Evolutionary conservation across 2,329 filamentous ascomycete species (phyloP).

Genomic region (Colletotrichum tamarilloi): DNA sequence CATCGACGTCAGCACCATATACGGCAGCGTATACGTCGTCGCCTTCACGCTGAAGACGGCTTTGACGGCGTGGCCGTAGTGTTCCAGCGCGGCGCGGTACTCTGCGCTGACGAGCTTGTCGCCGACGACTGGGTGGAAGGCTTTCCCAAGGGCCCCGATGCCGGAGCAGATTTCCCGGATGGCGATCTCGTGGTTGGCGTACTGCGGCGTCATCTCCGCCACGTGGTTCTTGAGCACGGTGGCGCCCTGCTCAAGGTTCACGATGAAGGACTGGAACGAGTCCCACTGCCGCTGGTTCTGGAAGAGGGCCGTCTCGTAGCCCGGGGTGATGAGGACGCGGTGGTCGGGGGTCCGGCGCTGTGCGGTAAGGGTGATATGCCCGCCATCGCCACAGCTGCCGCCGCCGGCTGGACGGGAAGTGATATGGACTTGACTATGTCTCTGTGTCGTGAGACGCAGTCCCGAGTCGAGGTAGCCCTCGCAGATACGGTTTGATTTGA

Average conservation of each 20-base stretch:
- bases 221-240: constrained; percentile 1
- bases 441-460: neutral
- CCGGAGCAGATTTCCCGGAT: constrained; percentile 24
- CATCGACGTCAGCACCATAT: constrained; percentile 19
- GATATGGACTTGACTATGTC: neutral
- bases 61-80: constrained; percentile 15
- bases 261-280: constrained; percentile 18
- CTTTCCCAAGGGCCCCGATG: constrained; percentile 5
- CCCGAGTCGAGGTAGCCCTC: constrained; percentile 12
- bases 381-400: neutral
- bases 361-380: neutral
- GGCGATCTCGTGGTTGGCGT: neutral
- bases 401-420: neutral
- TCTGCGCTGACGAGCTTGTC: neutral
- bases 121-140: neutral
- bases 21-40: neutral
- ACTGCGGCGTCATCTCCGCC: constrained; percentile 5
- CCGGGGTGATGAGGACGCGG: constrained; percentile 1
- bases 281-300: constrained; percentile 26
- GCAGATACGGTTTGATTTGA: constrained; percentile 16
- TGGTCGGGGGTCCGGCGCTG: neutral
- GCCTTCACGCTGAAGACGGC: constrained; percentile 3
- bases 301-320: constrained; percentile 21
- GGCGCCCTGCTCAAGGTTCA: constrained; percentile 11
- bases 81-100: constrained; percentile 14